Evolutionary conservation across 352 stramenopile species (phyloP).

Genomic region (Albugo laibachii): DNA sequence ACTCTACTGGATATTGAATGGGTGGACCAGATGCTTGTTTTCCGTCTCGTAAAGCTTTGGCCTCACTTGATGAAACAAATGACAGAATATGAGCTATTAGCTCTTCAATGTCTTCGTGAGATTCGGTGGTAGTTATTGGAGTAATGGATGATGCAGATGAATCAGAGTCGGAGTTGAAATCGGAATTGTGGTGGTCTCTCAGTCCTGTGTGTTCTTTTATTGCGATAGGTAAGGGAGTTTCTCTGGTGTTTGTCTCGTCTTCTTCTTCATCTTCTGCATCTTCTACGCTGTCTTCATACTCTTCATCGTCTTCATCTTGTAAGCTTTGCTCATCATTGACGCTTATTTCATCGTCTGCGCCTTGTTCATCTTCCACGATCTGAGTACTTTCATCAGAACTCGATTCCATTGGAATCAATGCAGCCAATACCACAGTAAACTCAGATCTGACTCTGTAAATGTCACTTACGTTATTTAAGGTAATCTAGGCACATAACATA

Average conservation of each 20-base stretch:
- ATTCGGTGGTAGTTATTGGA: background rate
- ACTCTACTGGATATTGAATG: conserved; percentile 20
- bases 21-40: conserved; percentile 16
- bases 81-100: conserved; percentile 11
- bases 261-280: background rate
- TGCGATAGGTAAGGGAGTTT: background rate
- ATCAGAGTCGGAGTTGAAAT: background rate
- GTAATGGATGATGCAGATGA: background rate
- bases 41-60: conserved; percentile 13
- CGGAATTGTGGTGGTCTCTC: background rate
- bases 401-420: no score
- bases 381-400: no score
- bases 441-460: no score
- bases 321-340: background rate
- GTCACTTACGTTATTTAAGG: no score
- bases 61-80: conserved; percentile 14
- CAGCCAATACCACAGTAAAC: no score
- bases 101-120: conserved; percentile 1
- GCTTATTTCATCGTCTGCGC: conserved; percentile 4
- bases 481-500: no score
- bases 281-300: background rate
- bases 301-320: no score
- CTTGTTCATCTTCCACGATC: conserved; percentile 1
- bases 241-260: background rate
- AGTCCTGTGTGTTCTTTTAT: background rate